Percentiles rank a stretch among this genome's conserved stretches.
Conservation (phyloP, 2,329 filamentous ascomycete genomes). For the Hypomyces rosellus region DNA sequence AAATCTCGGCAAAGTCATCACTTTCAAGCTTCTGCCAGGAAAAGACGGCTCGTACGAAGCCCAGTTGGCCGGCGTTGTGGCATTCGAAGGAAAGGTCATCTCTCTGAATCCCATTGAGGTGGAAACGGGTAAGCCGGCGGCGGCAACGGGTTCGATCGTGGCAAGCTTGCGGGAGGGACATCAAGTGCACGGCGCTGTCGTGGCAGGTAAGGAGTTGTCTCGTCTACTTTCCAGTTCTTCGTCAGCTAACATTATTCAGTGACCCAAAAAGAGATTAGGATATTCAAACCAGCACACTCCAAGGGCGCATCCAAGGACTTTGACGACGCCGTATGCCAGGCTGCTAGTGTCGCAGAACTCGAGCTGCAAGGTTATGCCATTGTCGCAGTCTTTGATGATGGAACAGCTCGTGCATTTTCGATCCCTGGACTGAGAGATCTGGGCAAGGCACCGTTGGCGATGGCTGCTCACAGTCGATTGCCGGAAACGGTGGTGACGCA, state of each 20-base stretch:
- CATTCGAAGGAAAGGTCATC: conserved; percentile 64
- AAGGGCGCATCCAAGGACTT: conserved; percentile 93
- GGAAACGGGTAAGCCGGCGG: conserved; percentile 68
- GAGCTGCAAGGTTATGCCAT: conserved; percentile 72
- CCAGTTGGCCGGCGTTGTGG: conserved; percentile 60
- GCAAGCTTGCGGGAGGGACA: conserved; percentile 68
- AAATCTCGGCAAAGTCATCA: conserved; percentile 73
- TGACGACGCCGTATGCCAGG: conserved; percentile 75
- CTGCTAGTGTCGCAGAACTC: conserved; percentile 69
- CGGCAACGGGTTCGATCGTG: conserved; percentile 68
- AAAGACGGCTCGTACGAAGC: conserved; percentile 62
- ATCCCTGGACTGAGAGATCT: conserved; percentile 88
- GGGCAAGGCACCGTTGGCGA: conserved; percentile 57
- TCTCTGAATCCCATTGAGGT: conserved; percentile 73
- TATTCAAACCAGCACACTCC: conserved; percentile 76
- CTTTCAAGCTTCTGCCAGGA: conserved; percentile 82
- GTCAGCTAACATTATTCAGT: conserved; percentile 37
- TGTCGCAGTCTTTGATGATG: conserved; percentile 79
- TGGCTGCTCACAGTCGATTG: conserved; percentile 69
- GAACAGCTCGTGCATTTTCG: conserved; percentile 70
- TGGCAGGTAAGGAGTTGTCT: conserved; percentile 53
- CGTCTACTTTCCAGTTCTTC: background rate
- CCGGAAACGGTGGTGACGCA: conserved; percentile 63
- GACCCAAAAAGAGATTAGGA: conserved; percentile 66
- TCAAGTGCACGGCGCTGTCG: conserved; percentile 71